Evolutionary conservation across 257 asterid genomes (phyloP), one percentile per base, ranked within the genome.

Genomic region (Haberlea rhodopensis): DNA sequence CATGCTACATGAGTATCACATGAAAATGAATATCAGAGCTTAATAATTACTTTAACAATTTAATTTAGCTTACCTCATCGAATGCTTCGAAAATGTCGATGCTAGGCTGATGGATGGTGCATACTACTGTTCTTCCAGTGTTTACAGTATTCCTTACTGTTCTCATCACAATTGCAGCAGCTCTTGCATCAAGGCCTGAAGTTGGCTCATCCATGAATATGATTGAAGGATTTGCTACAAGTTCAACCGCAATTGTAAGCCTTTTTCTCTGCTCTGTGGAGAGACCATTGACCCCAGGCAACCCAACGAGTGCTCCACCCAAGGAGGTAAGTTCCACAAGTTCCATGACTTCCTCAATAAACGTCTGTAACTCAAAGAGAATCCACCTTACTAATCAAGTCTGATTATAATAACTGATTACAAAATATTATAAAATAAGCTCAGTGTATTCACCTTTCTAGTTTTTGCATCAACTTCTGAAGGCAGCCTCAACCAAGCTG

Each of bases 31-130:
- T 27, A 21, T 26, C 11, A 21, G 59, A 24, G 16, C 43, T 37
- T 60, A 5, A 18, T 29, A 43, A 62, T 26, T 19, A 40, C 6
- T 34, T 55, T 24, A 25, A 53, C 6, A 27, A 32, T 54, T 45
- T 43, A 24, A 20, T 24, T 4, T 25, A 4, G 6, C 3, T 18
- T 40, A 80, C 88, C 86, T 85, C 89, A 22, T 85, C 84, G 53
- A 85, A 85, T 40, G 83, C 82, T 78, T 85, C 91, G 63, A 85
- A 85, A 46, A 85, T 85, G 76, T 85, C 84, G 0, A 82, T 82
- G 80, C 85, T 82, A 9, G 91, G 91, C 71, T 76, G 87, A 71
- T 85, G 88, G 68, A 85, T 82, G 46, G 91, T 85, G 81, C 88
- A 85, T 22, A 82, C 87, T 4, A 82, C 87, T 2, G 85, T 85